Conservation (phyloP, 83 land plant species). For the Diphasiastrum complanatum region DNA sequence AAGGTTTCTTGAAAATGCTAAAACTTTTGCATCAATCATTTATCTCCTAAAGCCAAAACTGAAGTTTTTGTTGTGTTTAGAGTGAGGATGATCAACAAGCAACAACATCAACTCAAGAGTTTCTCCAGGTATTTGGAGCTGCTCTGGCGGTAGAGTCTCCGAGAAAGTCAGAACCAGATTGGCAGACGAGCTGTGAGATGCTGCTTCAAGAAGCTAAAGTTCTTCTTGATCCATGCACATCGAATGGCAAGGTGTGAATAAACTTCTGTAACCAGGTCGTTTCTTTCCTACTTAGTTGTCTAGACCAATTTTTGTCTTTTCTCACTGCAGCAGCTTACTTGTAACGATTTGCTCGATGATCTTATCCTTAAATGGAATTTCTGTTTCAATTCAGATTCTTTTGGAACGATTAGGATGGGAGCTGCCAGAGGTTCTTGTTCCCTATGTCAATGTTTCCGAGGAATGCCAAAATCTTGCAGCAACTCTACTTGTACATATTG, state of each 20-base stretch:
- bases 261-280: too few relatives aligned
- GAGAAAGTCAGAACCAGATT: too few relatives aligned
- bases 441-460: constrained; percentile 13
- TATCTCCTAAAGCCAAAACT: too few relatives aligned
- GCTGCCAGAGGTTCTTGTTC: constrained; percentile 16
- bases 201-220: constrained; percentile 13
- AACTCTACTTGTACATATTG: constrained; percentile 1
- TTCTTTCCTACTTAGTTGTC: neutral
- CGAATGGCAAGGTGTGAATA: constrained; percentile 10
- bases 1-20: too few relatives aligned
- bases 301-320: neutral
- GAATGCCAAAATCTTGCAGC: constrained; percentile 7
- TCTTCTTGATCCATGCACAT: constrained; percentile 11
- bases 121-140: too few relatives aligned
- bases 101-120: too few relatives aligned
- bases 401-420: constrained; percentile 17
- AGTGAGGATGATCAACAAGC: too few relatives aligned
- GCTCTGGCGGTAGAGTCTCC: too few relatives aligned
- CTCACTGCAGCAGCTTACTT: neutral
- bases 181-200: too few relatives aligned
- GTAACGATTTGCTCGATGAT: neutral
- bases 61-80: too few relatives aligned
- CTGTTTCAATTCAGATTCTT: constrained; percentile 8
- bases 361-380: neutral
- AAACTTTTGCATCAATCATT: too few relatives aligned